Evolutionary conservation across 805 yeast genomes (phyloP), one percentile per base, ranked within the genome.

Genomic region (Naumovozyma baii): DNA sequence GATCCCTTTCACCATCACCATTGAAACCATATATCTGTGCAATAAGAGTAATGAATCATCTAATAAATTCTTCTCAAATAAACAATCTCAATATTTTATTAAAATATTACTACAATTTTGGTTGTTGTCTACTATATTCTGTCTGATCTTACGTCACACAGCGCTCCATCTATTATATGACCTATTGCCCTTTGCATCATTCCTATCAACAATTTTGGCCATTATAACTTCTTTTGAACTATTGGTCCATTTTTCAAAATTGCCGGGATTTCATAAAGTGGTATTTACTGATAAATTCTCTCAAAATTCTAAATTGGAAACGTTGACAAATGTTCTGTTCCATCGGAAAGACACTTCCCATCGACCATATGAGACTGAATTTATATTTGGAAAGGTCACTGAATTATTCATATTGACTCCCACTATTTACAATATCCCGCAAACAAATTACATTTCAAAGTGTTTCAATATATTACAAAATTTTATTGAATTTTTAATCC

Each of bases 51-150:
- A 18, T 16, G 12, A 14, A 12, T 26, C 25, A 12, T 9, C 9
- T 29, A 29, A 13, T 29, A 5, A 29, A 8, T 29, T 13, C 15
- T n/a, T n/a, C 7, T 5, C 28, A 22, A 22, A 22, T 7, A 22
- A 29, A 29, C 31, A 29, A 13, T 8, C 31, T 12, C 7, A 9
- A n/a, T 13, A 29, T 14, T 20, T 44, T 12, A 40, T 37, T 12
- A 34, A 35, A 10, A 31, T 47, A 15, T 36, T 51, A 31, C 31
- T 52, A 33, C 51, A 52, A 39, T 52, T 51, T 22, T 52, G 57
- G 57, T 32, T 43, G n/a, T 31, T 50, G 5, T 48, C 43, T 34
- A 49, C 37, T 15, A 34, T 51, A 14, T 28, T 43, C 10, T 47
- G 46, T 36, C 40, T 46, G 8, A 33, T 50, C 7, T 32, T 50